These are phyloP conservation scores for Globisporangium spinosum DNA, from an alignment of 352 stramenopile species.

Conservation along the genomic window DNA sequence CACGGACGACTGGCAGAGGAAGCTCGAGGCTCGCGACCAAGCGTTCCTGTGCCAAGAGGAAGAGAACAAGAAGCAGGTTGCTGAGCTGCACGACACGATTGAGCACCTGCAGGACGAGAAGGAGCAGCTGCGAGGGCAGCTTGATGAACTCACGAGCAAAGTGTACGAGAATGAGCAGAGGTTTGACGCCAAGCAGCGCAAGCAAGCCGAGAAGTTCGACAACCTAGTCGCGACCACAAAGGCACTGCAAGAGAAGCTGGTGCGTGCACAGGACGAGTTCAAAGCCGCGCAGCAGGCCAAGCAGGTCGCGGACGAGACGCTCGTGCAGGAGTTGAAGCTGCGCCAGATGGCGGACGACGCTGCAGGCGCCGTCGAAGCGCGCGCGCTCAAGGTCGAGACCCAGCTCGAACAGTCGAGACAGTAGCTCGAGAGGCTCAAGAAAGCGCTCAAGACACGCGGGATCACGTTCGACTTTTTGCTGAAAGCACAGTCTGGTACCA, in stretches of 20 bases:
- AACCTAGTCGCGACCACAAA: conserved; percentile 28
- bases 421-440: conserved; percentile 40
- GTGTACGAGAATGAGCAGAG: conserved; percentile 21
- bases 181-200: conserved; percentile 20
- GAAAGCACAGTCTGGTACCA: conserved; percentile 16
- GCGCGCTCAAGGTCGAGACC: conserved; percentile 31
- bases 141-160: conserved; percentile 27
- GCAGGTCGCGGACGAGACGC: conserved; percentile 31
- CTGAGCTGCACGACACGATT: conserved; percentile 26
- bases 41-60: conserved; percentile 53
- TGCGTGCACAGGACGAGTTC: conserved; percentile 24
- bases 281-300: conserved; percentile 28
- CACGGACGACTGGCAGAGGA: conserved; percentile 32
- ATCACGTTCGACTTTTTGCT: conserved; percentile 68
- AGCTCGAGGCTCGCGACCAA: conserved; percentile 40
- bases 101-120: conserved; percentile 25
- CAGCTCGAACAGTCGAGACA: conserved; percentile 27
- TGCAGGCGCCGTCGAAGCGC: conserved; percentile 38
- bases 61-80: conserved; percentile 36
- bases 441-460: conserved; percentile 49
- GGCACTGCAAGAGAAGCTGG: conserved; percentile 33
- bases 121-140: conserved; percentile 22
- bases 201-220: conserved; percentile 23
- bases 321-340: conserved; percentile 33
- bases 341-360: conserved; percentile 46